Evolutionary conservation across 768 basidiomycete genomes (phyloP).

Genomic region (Kockovaella imperatae): DNA sequence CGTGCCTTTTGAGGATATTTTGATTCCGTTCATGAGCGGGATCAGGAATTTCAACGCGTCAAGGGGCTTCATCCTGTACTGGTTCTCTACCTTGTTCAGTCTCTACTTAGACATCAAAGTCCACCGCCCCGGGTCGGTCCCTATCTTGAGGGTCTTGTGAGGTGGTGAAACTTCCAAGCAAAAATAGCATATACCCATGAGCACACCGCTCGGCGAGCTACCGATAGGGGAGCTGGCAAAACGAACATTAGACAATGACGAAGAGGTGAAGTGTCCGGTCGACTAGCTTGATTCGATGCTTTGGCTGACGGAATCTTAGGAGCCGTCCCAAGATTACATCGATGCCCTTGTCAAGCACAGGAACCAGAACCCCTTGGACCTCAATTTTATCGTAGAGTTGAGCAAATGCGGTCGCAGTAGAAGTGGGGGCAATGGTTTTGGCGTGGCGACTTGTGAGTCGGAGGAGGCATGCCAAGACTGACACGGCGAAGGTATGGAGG

Average conservation of each 20-base stretch:
- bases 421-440: slow-evolving; percentile 32
- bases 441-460: slow-evolving; percentile 27
- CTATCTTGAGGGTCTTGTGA: too few relatives aligned
- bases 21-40: too few relatives aligned
- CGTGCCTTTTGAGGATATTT: too few relatives aligned
- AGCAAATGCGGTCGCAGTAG: slow-evolving; percentile 7
- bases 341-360: slow-evolving; percentile 2
- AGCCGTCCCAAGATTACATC: slow-evolving; percentile 10
- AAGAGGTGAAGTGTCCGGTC: background rate
- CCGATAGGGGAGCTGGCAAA: background rate
- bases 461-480: background rate
- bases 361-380: slow-evolving; percentile 7
- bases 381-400: slow-evolving; percentile 30
- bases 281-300: background rate
- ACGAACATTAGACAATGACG: background rate
- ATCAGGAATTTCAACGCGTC: too few relatives aligned
- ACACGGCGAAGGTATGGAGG: slow-evolving; percentile 25
- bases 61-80: too few relatives aligned
- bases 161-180: too few relatives aligned
- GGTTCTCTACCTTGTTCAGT: too few relatives aligned
- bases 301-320: background rate
- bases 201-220: too few relatives aligned
- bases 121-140: too few relatives aligned
- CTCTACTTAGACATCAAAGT: too few relatives aligned
- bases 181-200: too few relatives aligned